These are phyloP conservation scores for Murraya paniculata DNA, from an alignment of 345 rosid genomes.

Conservation along the genomic window DNA sequence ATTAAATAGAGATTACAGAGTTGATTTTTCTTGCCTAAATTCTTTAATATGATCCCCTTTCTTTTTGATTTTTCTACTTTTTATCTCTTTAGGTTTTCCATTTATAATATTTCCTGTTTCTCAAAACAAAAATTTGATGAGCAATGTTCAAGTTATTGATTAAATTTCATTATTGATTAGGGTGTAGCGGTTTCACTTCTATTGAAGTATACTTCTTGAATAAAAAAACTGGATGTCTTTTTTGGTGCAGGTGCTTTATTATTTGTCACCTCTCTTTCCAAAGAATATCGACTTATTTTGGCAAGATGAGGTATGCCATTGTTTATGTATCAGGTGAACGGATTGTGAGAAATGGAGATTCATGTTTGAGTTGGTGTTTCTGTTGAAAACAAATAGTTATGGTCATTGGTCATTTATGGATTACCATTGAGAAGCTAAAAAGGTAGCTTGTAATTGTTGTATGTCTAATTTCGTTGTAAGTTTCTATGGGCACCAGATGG, in stretches of 20 bases:
- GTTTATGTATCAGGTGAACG: constrained; percentile 16
- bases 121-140: not conserved
- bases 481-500: not conserved
- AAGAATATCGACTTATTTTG: constrained; percentile 83
- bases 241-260: constrained; percentile 73
- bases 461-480: not conserved
- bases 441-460: not conserved
- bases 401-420: constrained; percentile 3
- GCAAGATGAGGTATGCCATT: constrained; percentile 91
- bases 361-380: constrained; percentile 11
- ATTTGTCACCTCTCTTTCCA: constrained; percentile 90
- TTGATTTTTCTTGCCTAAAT: not conserved
- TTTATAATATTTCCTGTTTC: not conserved
- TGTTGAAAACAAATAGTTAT: constrained; percentile 1
- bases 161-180: not conserved
- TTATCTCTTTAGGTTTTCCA: not conserved
- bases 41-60: not conserved
- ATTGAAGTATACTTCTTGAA: not conserved
- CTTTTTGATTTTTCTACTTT: not conserved
- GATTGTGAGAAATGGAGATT: constrained; percentile 9
- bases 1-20: not conserved
- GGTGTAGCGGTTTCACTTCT: not conserved
- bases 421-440: not conserved
- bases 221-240: not conserved
- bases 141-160: not conserved